Conservation (phyloP, 306 rosid species). For the Datisca glomerata region DNA sequence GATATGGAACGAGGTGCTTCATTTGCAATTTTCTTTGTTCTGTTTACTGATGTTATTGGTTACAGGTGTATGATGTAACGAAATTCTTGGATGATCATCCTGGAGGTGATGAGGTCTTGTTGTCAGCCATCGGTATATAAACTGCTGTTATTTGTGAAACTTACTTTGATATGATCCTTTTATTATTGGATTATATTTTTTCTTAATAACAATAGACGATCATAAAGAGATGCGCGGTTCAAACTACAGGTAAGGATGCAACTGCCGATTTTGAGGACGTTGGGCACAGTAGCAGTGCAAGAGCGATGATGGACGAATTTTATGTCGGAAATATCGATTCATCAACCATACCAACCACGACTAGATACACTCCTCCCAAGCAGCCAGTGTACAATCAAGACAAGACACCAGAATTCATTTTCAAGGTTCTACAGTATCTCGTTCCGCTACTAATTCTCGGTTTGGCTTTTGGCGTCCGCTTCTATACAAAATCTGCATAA, state of each 20-base stretch:
- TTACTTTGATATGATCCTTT: not conserved
- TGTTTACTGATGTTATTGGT: conserved; percentile 1
- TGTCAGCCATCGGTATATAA: conserved; percentile 53
- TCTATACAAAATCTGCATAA: conserved; percentile 47
- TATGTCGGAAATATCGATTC: conserved; percentile 73
- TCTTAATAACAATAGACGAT: conserved; percentile 3
- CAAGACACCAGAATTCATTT: conserved; percentile 51
- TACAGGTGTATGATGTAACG: conserved; percentile 84
- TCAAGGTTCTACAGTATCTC: conserved; percentile 71
- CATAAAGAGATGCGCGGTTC: conserved; percentile 7
- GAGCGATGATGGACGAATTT: conserved; percentile 75
- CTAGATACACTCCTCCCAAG: conserved; percentile 54
- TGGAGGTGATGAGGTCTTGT: conserved; percentile 86
- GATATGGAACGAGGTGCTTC: too few relatives aligned
- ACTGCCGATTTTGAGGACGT: conserved; percentile 69
- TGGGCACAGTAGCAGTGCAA: conserved; percentile 77
- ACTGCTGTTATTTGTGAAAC: not conserved
- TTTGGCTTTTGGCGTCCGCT: conserved; percentile 54
- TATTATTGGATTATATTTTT: not conserved
- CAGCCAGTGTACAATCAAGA: conserved; percentile 68
- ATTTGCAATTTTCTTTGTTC: conserved; percentile 5
- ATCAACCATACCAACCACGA: conserved; percentile 40
- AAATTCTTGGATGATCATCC: conserved; percentile 96
- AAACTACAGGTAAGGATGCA: conserved; percentile 75
- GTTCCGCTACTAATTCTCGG: conserved; percentile 73